Evolutionary conservation across 768 basidiomycete species (phyloP), one percentile per base, ranked within the genome.

Genomic region (Tricholoma sp.): DNA sequence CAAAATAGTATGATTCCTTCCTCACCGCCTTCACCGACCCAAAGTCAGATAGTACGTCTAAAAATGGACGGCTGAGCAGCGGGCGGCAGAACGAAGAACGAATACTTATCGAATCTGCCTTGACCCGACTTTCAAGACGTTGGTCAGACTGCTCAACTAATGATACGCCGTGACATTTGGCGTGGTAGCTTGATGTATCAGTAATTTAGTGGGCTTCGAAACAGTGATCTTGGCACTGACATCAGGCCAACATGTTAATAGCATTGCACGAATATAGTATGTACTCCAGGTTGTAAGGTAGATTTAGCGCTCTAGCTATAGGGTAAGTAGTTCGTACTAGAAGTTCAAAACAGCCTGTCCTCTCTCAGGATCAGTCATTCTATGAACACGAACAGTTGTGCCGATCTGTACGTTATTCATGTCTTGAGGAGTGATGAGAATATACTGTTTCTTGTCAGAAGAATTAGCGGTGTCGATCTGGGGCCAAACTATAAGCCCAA

Each of bases 401-500:
- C 88, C 86, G 53, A 87, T 69, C 22, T 75, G 72, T 51, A 92
- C 75, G 64, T 84, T 88, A 45, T 83, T 83, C 89, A 94, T 92
- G 63, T 91, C 90, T 64, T 92, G 91, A n/a, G 96, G 96, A 0
- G 95, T 97, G 68, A 98, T 98, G 46, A 98, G 79, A 53, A 98
- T 84, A 67, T 93, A 96, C 70, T 98, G 96, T 65, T 91, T 94
- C 72, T 86, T 84, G 69, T 93, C 85, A 6, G 88, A 89, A 8
- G 83, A 79, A 64, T 90, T 92, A 7, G 95, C 95, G 1, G 90
- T 91, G 24, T 94, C 92, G 61, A 95, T 90, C 91, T 92, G 57
- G 12, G 43, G 62, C 46, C 41, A 52, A 58, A 54, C 50, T n/a
- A 29, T 39, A 3, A 24, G 46, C 43, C 9, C 11, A 29, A 14